Base-by-base conservation (phyloP, 495 filamentous ascomycete genomes). In the Aspergillus diversus region DNA sequence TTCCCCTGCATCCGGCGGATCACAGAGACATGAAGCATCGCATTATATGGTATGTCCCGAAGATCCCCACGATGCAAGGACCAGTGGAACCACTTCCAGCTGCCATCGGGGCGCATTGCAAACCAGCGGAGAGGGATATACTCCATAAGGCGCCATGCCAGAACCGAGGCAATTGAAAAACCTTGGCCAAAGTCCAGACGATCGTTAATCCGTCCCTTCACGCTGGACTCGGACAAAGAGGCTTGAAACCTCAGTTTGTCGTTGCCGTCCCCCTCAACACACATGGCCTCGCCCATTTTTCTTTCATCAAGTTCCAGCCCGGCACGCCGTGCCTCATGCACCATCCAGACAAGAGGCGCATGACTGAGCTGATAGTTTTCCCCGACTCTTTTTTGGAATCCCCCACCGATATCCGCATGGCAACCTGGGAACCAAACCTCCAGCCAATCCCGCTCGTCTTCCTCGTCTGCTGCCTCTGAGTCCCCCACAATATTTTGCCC, bases 381-480 rank as follows among this genome's bases (percentile, higher is more conserved):
- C 9, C 39, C 39, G 39, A 8, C 9, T 11, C 9, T 43, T 43
- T 5, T n/a, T 43, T 53, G 50, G 13, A 15, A 53, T 33, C 50
- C 50, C 15, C 50, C 50, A 21, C 50, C 50, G 11, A 53, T 31
- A 53, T 53, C 50, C 5, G n/a, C 50, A 31, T 53, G 50, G 2
- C 50, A 27, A 13, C 50, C 50, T 1, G 50, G 50, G 16, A 53
- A 53, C 50, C 50, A 53, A 15, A 53, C 13, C 50, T 53, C 50
- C 21, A 17, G 15, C 5, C n/a, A 13, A 53, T 53, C 50, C 50
- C 31, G 21, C 21, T 27, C 21, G 21, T 27, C 21, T 27, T 27
- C 21, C 2, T 27, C 21, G 21, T 27, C 21, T 27, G 21, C 21
- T 27, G 21, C 21, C 21, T 27, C 21, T 27, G 21, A 27, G 21